Conservation (phyloP, 805 yeast genomes). For the Maudiozyma barnettii region DNA sequence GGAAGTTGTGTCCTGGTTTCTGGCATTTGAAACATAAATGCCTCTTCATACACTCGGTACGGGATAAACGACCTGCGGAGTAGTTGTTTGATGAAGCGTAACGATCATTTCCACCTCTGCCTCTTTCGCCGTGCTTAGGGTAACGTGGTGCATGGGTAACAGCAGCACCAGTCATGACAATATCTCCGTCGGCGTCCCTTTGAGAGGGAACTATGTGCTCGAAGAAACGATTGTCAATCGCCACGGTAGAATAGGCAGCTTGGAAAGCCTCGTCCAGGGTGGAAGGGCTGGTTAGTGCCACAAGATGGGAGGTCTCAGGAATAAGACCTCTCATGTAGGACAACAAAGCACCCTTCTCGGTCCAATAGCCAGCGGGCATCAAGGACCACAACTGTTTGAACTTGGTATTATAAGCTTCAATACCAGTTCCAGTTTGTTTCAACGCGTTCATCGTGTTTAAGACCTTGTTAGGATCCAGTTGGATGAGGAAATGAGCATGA, state of each 20-base stretch:
- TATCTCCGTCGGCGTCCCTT: too few species aligned
- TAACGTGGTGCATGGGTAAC: neutral
- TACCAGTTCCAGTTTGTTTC: neutral
- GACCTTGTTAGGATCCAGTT: slow-evolving; percentile 1
- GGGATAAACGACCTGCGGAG: neutral
- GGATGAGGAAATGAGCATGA: too few species aligned
- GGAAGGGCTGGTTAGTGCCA: neutral
- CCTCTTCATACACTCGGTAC: neutral
- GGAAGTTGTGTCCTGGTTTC: neutral
- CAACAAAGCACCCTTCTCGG: slow-evolving; percentile 2
- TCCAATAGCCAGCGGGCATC: slow-evolving; percentile 2
- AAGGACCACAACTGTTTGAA: slow-evolving; percentile 1
- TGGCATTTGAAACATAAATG: slow-evolving; percentile 2
- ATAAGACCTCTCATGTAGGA: neutral
- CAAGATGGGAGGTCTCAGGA: neutral
- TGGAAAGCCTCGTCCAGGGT: neutral
- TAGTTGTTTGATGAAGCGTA: neutral
- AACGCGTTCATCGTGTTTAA: neutral
- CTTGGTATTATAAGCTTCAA: slow-evolving; percentile 1
- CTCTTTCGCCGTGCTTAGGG: neutral
- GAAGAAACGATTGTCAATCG: too few species aligned
- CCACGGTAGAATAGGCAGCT: slow-evolving; percentile 1
- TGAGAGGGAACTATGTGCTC: too few species aligned
- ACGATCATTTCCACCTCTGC: neutral
- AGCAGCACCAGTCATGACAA: too few species aligned